These are phyloP conservation scores for Persicaria maculosa DNA, from an alignment of 148 eudicot species.

Conservation along the genomic window DNA sequence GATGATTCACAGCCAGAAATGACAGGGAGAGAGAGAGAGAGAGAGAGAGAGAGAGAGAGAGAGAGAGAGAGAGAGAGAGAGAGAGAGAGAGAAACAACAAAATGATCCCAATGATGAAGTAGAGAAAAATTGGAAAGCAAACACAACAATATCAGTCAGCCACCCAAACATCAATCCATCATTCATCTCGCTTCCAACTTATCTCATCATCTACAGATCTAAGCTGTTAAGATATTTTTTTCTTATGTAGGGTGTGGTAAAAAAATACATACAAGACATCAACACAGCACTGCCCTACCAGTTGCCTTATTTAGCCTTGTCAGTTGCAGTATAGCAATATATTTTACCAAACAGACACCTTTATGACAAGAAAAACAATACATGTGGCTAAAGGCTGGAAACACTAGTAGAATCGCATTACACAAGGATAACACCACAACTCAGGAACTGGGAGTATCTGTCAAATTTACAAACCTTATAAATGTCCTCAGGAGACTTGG, in stretches of 20 bases:
- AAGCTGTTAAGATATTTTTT: neutral
- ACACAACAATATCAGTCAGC: neutral
- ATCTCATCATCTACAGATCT: neutral
- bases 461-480: conserved; percentile 54
- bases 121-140: neutral
- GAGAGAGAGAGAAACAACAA: neutral
- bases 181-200: neutral
- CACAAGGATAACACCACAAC: neutral
- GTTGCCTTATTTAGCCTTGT: too few relatives aligned
- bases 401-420: neutral
- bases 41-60: too few relatives aligned
- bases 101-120: neutral
- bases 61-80: too few relatives aligned
- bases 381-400: neutral
- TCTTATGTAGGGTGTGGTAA: neutral
- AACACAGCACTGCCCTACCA: too few relatives aligned
- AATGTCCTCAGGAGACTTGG: conserved; percentile 92
- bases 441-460: neutral
- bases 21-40: too few relatives aligned
- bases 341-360: too few relatives aligned
- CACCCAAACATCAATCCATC: neutral
- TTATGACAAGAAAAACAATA: neutral
- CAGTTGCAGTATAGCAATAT: too few relatives aligned
- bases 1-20: too few relatives aligned
- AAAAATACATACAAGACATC: too few relatives aligned